Base-by-base conservation (phyloP, 352 stramenopile genomes). In the Blastocystis hominis region DNA sequence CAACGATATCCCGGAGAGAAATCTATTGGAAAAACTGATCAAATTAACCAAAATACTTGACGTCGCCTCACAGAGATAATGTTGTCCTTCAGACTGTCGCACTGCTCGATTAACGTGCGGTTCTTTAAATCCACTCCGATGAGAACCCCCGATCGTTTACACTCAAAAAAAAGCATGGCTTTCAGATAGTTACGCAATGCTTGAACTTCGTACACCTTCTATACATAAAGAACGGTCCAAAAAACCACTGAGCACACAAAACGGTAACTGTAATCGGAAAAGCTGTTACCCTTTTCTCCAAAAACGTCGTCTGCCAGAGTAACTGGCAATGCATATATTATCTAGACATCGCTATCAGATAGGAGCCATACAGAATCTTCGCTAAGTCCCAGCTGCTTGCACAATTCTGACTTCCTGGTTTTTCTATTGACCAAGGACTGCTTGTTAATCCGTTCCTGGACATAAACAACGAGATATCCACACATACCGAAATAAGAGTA, bases 141-240 rank as follows among this genome's bases (percentile, higher is more conserved):
- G n/a, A 7, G 7, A 34, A 72, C 44, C 6, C 62, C 62, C 15
- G 40, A n/a, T 20, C n/a, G 10, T 9, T n/a, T 72, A 7, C 62
- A 38, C 20, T 46, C 20, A 44, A n/a, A 72, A 7, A 47, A 15
- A 5, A 9, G 9, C 62, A 46, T 72, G 6, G n/a, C 30, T 6
- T n/a, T 47, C 2, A 72, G 62, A 40, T 72, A 72, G 40, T 72
- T 72, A 15, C 62, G 62, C 1, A n/a, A 72, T 24, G 17, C 44
- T 0, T 44, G 20, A 46, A 84, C 6, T 68, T 84, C 53, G 40
- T 36, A 84, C 20, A 53, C 53, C 36, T 66, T 84, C 72, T 84
- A 68, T 3, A 50, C n/a, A 10, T 66, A 46, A 68, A 44, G 20
- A n/a, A 30, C 17, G 30, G 2, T 9, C 3, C 1, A 42, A 3